Percentiles rank a stretch among this genome's conserved stretches.
phyloP scores from a whole-genome alignment of 2,329 filamentous ascomycete species.

The Phoma herbarum region DNA sequence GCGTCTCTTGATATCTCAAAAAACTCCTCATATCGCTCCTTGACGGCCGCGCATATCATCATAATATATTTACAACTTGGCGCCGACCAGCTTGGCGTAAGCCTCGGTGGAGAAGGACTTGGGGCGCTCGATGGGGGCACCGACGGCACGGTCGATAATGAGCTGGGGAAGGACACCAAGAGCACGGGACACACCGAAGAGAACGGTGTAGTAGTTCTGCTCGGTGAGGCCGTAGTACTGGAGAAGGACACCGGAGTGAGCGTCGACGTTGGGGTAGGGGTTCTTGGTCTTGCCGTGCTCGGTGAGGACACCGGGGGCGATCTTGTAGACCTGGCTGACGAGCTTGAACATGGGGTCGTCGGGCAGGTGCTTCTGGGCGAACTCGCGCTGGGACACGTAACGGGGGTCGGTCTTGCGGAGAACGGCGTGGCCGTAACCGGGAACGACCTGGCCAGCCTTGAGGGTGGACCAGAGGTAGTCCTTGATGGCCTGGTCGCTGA shows the following conservation, averaged over 20 bases:
- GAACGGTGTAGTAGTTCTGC: conserved; percentile 99
- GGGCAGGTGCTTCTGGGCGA: conserved; percentile 91
- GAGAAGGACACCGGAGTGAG: conserved; percentile 97
- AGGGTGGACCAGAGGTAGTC: conserved; percentile 99
- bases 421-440: conserved; percentile 97
- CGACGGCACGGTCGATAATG: conserved; percentile 98
- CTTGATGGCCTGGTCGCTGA: conserved; percentile 95
- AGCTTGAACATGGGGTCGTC: conserved; percentile 99
- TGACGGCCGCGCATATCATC: conserved; percentile 13
- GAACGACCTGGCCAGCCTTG: conserved; percentile 94
- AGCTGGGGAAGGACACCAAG: conserved; percentile 98
- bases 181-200: conserved; percentile 98
- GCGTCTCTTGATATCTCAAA: conserved; percentile 36
- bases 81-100: conserved; percentile 90
- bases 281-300: conserved; percentile 99
- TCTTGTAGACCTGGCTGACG: conserved; percentile 99
- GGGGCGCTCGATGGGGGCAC: conserved; percentile 96
- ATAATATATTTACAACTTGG: conserved; percentile 75
- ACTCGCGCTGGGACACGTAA: conserved; percentile 98
- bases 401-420: conserved; percentile 99
- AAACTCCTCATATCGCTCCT: conserved; percentile 30
- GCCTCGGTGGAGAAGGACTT: conserved; percentile 99
- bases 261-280: conserved; percentile 98
- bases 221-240: conserved; percentile 99
- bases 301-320: conserved; percentile 94